These are phyloP conservation scores for Flaveria ramosissima DNA, from an alignment of 129 eudicot species.

Conservation along the genomic window DNA sequence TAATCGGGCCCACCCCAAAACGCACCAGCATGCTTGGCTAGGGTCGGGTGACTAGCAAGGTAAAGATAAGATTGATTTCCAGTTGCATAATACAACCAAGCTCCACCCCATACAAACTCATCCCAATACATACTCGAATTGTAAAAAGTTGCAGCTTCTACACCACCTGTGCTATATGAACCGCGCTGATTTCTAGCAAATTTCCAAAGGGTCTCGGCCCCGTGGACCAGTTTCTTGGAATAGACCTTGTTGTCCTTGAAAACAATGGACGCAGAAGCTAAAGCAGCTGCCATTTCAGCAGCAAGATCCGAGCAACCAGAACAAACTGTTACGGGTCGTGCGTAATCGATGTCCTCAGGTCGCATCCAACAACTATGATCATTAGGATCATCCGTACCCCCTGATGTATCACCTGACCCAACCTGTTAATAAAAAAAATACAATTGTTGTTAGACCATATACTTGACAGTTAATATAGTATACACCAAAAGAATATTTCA, in stretches of 20 bases:
- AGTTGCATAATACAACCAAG: constrained; percentile 93
- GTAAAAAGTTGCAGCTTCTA: constrained; percentile 68
- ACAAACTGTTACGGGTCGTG: constrained; percentile 70
- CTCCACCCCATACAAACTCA: constrained; percentile 87
- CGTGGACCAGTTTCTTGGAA: constrained; percentile 90
- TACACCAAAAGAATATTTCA: constrained; percentile 6
- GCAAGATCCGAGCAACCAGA: constrained; percentile 85
- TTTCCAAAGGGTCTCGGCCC: constrained; percentile 78
- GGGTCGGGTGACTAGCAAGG: constrained; percentile 68
- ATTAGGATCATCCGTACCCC: constrained; percentile 62
- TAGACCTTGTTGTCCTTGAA: constrained; percentile 90
- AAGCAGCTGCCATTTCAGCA: constrained; percentile 97
- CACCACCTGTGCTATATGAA: constrained; percentile 64
- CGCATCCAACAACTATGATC: constrained; percentile 93
- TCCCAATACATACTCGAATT: constrained; percentile 89
- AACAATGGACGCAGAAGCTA: constrained; percentile 94
- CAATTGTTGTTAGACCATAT: not conserved
- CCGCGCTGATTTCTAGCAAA: constrained; percentile 81
- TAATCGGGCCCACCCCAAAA: constrained; percentile 90
- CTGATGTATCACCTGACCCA: constrained; percentile 81
- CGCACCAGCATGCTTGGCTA: constrained; percentile 91
- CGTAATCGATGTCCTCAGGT: constrained; percentile 87
- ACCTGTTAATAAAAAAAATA: constrained; percentile 43
- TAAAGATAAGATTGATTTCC: constrained; percentile 74
- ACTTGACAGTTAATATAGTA: not conserved